These are phyloP conservation scores for Chlamydomonas incerta DNA, from an alignment of 139 green algal species.

Conservation along the genomic window DNA sequence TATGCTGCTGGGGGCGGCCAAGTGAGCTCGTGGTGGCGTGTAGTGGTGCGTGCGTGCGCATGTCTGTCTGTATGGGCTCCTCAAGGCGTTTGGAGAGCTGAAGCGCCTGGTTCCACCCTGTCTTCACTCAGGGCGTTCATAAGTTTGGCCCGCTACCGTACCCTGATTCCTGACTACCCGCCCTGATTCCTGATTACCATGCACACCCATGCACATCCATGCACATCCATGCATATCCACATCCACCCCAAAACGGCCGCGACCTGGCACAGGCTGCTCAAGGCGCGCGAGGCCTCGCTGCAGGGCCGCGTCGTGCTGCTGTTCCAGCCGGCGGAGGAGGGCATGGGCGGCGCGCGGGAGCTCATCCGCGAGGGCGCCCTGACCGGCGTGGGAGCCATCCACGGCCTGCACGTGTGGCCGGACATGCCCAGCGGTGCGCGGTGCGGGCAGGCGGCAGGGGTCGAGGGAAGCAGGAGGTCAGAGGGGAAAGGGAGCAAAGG, in stretches of 20 bases:
- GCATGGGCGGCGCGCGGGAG: slow-evolving; percentile 72
- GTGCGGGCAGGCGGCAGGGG: not conserved
- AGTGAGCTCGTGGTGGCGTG: slow-evolving; percentile 4
- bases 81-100: too few relatives aligned
- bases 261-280: slow-evolving; percentile 81
- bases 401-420: slow-evolving; percentile 91
- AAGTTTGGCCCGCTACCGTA: too few relatives aligned
- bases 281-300: slow-evolving; percentile 56
- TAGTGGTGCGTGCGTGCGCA: too few relatives aligned
- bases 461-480: not conserved
- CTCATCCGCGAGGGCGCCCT: slow-evolving; percentile 67
- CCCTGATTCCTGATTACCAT: too few relatives aligned
- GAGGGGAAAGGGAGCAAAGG: too few relatives aligned
- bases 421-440: not conserved
- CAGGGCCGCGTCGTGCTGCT: slow-evolving; percentile 84
- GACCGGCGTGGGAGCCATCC: slow-evolving; percentile 47
- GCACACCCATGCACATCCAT: too few relatives aligned
- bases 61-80: too few relatives aligned
- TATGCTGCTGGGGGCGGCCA: slow-evolving; percentile 88
- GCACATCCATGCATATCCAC: too few relatives aligned
- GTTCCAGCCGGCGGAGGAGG: slow-evolving; percentile 97
- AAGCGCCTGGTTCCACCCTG: too few relatives aligned
- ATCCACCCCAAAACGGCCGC: too few relatives aligned
- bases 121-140: too few relatives aligned
- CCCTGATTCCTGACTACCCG: too few relatives aligned